A percentile compares a stretch with the other conserved stretches of the same genome.
These are phyloP conservation scores for Oxyria digyna DNA, from an alignment of 148 eudicot species.

Conservation along the genomic window DNA sequence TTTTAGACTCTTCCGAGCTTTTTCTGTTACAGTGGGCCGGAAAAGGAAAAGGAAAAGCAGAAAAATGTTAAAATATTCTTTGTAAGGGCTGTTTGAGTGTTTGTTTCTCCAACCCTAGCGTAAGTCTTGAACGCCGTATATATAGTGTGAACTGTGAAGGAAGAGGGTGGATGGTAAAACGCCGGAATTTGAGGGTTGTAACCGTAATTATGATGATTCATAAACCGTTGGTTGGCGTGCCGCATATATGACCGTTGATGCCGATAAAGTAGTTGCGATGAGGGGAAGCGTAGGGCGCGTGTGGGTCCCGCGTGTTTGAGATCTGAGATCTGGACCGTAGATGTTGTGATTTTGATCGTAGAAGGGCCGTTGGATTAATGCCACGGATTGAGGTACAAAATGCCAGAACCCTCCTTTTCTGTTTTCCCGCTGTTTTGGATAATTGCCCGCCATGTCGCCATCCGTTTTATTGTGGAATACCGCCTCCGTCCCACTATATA, in stretches of 20 bases:
- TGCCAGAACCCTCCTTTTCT: not conserved
- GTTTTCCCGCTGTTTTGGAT: not conserved
- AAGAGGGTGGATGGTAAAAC: too few relatives aligned
- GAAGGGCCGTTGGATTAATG: not conserved
- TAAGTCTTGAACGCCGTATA: not conserved
- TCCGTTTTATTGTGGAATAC: too few relatives aligned
- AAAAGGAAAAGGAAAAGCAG: not conserved
- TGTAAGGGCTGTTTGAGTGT: not conserved
- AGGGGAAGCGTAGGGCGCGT: too few relatives aligned
- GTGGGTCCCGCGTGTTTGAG: too few relatives aligned
- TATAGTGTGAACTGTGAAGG: not conserved
- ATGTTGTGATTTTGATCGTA: too few relatives aligned
- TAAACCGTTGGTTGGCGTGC: not conserved
- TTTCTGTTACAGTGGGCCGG: conserved; percentile 9
- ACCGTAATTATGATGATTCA: too few relatives aligned
- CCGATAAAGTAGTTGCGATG: too few relatives aligned
- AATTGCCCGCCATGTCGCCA: not conserved
- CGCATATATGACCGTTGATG: not conserved
- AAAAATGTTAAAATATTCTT: not conserved
- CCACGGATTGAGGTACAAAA: not conserved
- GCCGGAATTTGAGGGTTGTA: not conserved
- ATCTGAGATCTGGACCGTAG: too few relatives aligned
- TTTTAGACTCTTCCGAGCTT: not conserved
- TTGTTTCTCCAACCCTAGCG: conserved; percentile 1
- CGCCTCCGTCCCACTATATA: too few relatives aligned